Percentiles rank a stretch among this genome's conserved stretches.
Conservation (phyloP, 371 early-diverging fungal species). For the Mortierella sp. region DNA sequence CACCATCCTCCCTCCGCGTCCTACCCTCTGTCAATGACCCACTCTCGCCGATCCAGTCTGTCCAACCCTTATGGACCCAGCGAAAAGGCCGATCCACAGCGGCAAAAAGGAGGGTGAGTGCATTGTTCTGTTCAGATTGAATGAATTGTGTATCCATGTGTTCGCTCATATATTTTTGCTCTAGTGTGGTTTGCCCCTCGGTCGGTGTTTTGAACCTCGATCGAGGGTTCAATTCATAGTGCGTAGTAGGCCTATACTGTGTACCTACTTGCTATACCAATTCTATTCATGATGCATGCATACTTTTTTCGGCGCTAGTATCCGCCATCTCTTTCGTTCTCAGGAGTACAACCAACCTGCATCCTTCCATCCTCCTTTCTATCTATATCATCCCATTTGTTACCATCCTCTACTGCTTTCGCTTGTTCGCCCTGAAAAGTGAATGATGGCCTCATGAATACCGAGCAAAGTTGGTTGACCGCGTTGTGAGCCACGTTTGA, state of each 20-base stretch:
- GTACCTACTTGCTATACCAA: not conserved
- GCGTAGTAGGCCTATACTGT: not conserved
- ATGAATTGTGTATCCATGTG: constrained; percentile 14
- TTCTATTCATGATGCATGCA: not conserved
- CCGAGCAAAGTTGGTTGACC: constrained; percentile 11
- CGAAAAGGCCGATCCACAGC: constrained; percentile 26
- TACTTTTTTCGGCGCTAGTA: not conserved
- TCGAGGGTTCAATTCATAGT: not conserved
- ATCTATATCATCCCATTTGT: not conserved
- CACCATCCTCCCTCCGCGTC: constrained; percentile 32
- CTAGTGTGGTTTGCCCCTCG: not conserved
- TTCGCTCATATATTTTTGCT: not conserved
- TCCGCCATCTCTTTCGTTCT: not conserved
- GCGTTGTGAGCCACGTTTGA: not conserved
- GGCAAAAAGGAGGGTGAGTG: constrained; percentile 39
- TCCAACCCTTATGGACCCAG: constrained; percentile 21
- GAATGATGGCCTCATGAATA: not conserved
- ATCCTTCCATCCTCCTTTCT: no score
- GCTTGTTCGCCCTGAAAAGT: not conserved
- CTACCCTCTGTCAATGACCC: constrained; percentile 35
- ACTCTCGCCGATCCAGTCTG: constrained; percentile 44
- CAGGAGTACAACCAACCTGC: no score
- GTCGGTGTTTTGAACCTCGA: not conserved
- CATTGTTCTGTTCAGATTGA: not conserved
- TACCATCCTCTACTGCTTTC: not conserved